Conservation (phyloP, 176 grass and related monocot genomes). For the Urochloa ruziziensis region DNA sequence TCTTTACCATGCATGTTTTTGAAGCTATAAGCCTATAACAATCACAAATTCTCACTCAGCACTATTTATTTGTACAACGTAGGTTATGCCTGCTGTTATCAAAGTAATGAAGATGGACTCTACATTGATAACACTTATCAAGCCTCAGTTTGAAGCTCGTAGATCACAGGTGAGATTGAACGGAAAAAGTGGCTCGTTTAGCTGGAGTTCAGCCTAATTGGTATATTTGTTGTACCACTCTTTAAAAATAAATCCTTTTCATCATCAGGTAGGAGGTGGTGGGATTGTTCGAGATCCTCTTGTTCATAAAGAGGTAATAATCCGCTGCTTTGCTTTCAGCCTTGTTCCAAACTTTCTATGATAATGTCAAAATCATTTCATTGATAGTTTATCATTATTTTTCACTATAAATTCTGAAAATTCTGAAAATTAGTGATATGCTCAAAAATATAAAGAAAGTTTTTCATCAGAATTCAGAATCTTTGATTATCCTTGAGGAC, state of each 20-base stretch:
- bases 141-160: conserved; percentile 95
- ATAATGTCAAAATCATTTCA: not conserved
- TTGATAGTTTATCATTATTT: not conserved
- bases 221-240: not conserved
- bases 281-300: conserved; percentile 91
- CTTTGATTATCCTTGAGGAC: not conserved
- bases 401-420: not conserved
- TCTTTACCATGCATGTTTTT: not conserved
- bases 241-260: not conserved
- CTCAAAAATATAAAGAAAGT: not conserved
- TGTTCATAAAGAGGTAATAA: conserved; percentile 86
- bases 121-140: conserved; percentile 81
- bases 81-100: conserved; percentile 95
- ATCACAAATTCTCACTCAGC: not conserved
- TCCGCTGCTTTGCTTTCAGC: not conserved
- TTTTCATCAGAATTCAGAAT: not conserved
- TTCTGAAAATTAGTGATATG: not conserved
- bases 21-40: not conserved
- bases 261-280: conserved; percentile 77
- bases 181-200: not conserved
- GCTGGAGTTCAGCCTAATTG: not conserved
- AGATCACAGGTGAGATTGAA: conserved; percentile 60
- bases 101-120: conserved; percentile 92
- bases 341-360: not conserved
- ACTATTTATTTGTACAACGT: conserved; percentile 19